Base-by-base conservation (phyloP, 495 filamentous ascomycete genomes). In the Lasiosphaeris hirsuta region DNA sequence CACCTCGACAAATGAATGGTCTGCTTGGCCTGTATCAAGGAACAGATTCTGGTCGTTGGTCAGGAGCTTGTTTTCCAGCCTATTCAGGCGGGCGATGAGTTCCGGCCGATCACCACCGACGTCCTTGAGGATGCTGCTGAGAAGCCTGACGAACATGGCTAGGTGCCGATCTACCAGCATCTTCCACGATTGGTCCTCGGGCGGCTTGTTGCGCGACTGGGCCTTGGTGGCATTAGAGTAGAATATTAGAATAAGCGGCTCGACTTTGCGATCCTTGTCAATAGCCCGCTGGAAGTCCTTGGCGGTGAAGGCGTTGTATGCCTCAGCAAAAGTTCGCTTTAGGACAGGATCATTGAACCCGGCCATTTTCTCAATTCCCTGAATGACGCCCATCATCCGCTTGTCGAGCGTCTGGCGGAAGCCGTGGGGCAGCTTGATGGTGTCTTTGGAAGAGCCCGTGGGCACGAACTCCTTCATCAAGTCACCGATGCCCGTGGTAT, bases 241-340 rank as follows among this genome's bases (percentile, higher is more conserved):
- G 86, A 92, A 60, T 83, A 96, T 80, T 85, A 97, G 76, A 86
- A 97, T 63, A 86, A 97, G 73, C 63, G 96, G 92, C 71, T 99
- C 95, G 17, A 96, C 86, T 64, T 92, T 85, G 51, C 95, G 83
- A 68, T 97, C 94, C 73, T 96, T 96, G 63, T 96, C 91, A 79
- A 96, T 70, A 88, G 93, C 50, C 78, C 88, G 60, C 82, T 92
- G 75, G 90, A 97, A 54, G 83, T 89, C 65, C 85, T 84, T 75
- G 86, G 94, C 67, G 88, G 89, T 79, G 51, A 80, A 74, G 77
- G 76, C 76, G 1, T 73, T 79, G 61, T 78, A 80, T 59, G 96
- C 96, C 35, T 86, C 89, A 23, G 90, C 95, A 72, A 99, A 97
- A 0, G 90, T 95, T 52, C 94, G 84, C 72, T 97, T 96, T 51